phyloP scores from a whole-genome alignment of 495 filamentous ascomycete genomes.

The Glonium stellatum region DNA sequence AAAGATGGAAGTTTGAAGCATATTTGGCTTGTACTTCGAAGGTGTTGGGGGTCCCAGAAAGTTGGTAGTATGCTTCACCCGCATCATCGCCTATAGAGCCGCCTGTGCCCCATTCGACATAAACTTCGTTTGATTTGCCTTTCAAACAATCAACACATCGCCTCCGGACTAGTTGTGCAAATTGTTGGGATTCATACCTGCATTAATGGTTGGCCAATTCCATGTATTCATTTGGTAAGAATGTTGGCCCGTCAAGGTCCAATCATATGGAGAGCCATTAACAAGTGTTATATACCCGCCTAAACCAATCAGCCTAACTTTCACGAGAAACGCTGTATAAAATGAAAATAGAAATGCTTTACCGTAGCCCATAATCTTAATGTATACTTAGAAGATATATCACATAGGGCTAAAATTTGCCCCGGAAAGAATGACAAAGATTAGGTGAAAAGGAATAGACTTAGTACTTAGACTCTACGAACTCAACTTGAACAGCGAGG shows the following conservation, averaged over 20 bases:
- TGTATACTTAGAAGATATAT: conserved; percentile 7
- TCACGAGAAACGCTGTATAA: background rate
- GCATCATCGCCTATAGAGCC: conserved; percentile 20
- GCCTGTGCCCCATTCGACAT: conserved; percentile 21
- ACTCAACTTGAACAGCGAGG: background rate
- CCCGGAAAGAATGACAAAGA: conserved; percentile 1
- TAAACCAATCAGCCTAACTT: background rate
- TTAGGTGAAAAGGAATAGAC: conserved; percentile 1
- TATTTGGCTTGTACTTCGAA: conserved; percentile 15
- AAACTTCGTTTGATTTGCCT: conserved; percentile 16
- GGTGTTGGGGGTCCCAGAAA: conserved; percentile 15
- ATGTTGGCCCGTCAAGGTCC: conserved; percentile 21
- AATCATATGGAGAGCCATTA: conserved; percentile 26
- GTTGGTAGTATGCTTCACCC: conserved; percentile 23
- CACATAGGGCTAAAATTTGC: conserved; percentile 8
- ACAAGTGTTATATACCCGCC: conserved; percentile 26
- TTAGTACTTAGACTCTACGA: background rate
- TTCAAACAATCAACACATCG: background rate
- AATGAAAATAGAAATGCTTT: background rate
- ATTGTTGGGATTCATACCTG: conserved; percentile 14
- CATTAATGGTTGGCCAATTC: conserved; percentile 23
- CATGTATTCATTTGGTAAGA: conserved; percentile 27
- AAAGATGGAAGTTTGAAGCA: conserved; percentile 11
- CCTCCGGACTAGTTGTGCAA: background rate
- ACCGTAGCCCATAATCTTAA: conserved; percentile 21